Conservation (phyloP, 2,329 filamentous ascomycete genomes). For the Lecanoromycetidae sp. region DNA sequence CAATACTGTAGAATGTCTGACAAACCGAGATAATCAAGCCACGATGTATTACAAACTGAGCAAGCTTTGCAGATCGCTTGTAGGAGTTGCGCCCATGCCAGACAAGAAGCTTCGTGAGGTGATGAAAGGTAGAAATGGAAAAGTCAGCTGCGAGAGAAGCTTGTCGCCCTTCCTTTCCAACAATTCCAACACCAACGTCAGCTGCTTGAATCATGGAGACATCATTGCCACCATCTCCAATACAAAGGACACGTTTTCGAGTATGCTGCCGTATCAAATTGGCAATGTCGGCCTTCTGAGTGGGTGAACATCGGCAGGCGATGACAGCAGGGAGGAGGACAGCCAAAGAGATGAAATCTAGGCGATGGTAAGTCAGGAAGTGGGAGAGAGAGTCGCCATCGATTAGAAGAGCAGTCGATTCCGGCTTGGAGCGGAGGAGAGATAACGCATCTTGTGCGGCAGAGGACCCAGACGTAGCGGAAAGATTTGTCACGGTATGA, state of each 20-base stretch:
- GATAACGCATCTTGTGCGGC: conserved; percentile 73
- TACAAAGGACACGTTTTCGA: conserved; percentile 91
- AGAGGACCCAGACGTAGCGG: conserved; percentile 19
- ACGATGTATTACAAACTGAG: conserved; percentile 95
- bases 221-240: conserved; percentile 95
- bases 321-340: conserved; percentile 84
- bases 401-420: conserved; percentile 77
- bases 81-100: conserved; percentile 98
- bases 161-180: conserved; percentile 93
- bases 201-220: conserved; percentile 99
- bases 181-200: conserved; percentile 93
- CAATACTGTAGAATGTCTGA: conserved; percentile 95
- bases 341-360: conserved; percentile 77
- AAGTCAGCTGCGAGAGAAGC: conserved; percentile 93
- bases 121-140: conserved; percentile 87
- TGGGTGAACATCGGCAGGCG: conserved; percentile 91
- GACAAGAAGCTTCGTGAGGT: conserved; percentile 91
- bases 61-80: conserved; percentile 87
- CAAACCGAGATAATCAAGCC: conserved; percentile 91
- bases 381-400: conserved; percentile 83
- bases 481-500: conserved; percentile 69
- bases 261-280: conserved; percentile 81
- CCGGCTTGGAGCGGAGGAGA: conserved; percentile 70
- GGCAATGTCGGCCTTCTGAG: conserved; percentile 91
- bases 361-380: conserved; percentile 69